Evolutionary conservation across 148 eudicot genomes (phyloP).

Genomic region (Camellia sinensis): DNA sequence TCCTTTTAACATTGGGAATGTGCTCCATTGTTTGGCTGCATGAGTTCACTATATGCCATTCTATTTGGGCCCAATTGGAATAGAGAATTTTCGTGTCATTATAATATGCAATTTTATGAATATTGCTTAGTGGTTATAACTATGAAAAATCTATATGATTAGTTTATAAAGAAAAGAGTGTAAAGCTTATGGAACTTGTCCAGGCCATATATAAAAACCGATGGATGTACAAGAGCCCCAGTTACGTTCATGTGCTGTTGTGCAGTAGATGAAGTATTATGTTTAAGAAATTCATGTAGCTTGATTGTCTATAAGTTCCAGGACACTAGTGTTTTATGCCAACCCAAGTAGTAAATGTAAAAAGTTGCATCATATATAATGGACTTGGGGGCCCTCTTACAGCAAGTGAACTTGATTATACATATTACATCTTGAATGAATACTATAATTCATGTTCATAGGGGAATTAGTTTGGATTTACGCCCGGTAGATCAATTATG

Average conservation of each 20-base stretch:
- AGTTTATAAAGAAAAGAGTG: background rate
- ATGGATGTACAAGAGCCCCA: background rate
- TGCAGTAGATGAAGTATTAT: background rate
- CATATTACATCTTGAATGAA: too few relatives aligned
- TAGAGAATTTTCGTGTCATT: background rate
- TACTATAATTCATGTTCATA: too few relatives aligned
- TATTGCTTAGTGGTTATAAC: background rate
- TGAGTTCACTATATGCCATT: constrained; percentile 4
- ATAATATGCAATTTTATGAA: background rate
- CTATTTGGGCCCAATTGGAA: background rate
- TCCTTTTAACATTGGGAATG: background rate
- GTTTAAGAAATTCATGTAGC: background rate
- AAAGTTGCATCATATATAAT: too few relatives aligned
- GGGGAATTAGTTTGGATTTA: too few relatives aligned
- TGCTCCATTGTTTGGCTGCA: background rate
- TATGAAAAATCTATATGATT: background rate
- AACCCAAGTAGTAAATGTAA: too few relatives aligned
- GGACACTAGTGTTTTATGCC: too few relatives aligned
- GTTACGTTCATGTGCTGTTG: background rate
- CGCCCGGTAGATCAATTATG: too few relatives aligned
- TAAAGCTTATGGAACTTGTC: background rate
- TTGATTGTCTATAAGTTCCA: too few relatives aligned
- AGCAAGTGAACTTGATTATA: too few relatives aligned
- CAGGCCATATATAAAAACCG: background rate
- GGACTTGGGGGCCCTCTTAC: too few relatives aligned